Evolutionary conservation across 306 rosid species (phyloP), one percentile per base, ranked within the genome.

Genomic region (Nissolia schottii): DNA sequence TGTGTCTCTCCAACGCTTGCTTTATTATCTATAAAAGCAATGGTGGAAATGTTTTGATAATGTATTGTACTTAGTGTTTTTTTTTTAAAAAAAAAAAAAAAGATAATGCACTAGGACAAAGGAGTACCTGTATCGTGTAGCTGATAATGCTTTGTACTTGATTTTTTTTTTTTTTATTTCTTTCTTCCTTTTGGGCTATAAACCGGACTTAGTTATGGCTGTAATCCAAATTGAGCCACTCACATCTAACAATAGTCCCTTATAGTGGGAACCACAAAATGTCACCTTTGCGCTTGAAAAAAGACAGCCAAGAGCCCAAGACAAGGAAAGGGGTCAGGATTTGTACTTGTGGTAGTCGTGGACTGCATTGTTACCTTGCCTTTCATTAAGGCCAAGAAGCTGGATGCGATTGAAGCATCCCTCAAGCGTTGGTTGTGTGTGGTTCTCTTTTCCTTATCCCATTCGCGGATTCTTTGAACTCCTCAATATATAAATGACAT

Each of bases 371-470:
- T 67, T 55, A 69, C 92, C 92, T 75, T 65, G 83, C 78, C 71
- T 90, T 88, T 75, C 81, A 65, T 54, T 57, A 59, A 77, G 79
- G 88, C 84, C 76, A 76, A 72, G 81, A 84, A 55, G 79, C 65
- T 25, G 77, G 83, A 84, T 86, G 76, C 84, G 85, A 82, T 79
- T 56, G 71, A 67, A 67, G 83, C 77, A 27, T 72, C 83, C 82
- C 68, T 73, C 69, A 83, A 83, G 87, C 92, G 65, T 83, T 77
- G 84, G 78, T 79, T 78, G 82, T 91, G 98, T 94, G 99, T 91
- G 99, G 97, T 82, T 86, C 90, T 91, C 91, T 84, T 91, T 94
- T 86, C 90, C 99, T 94, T 89, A 94, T 94, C 98, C 73, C 88
- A 14, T n/a, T 71, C 80, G 31, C 67, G 2, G 45, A 40, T 56